These are phyloP conservation scores for Teunomyces funiuensis DNA, from an alignment of 805 yeast genomes.

Conservation along the genomic window DNA sequence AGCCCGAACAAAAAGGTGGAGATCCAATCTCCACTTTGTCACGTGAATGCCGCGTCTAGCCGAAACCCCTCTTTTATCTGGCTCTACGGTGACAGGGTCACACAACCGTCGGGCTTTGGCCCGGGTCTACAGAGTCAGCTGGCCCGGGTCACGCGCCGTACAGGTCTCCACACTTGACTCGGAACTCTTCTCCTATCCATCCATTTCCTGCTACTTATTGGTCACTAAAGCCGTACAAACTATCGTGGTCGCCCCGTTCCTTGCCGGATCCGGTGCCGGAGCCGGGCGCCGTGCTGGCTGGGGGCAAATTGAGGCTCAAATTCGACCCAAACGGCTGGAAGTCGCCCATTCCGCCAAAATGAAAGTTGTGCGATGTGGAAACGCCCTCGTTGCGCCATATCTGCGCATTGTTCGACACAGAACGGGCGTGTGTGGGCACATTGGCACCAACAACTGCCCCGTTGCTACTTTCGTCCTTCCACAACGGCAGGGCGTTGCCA, in stretches of 20 bases:
- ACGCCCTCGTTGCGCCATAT: conserved; percentile 21
- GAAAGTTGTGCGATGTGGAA: conserved; percentile 10
- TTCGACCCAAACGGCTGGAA: conserved; percentile 15
- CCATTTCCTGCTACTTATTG: background rate
- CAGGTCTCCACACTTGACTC: background rate
- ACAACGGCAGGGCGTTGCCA: conserved; percentile 2
- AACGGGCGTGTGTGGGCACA: conserved; percentile 16
- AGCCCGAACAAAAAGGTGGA: too few species aligned
- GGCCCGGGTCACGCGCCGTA: background rate
- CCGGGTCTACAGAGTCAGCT: background rate
- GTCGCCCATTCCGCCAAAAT: conserved; percentile 13
- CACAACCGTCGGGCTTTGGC: background rate
- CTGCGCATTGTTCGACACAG: conserved; percentile 13
- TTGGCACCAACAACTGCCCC: conserved; percentile 1
- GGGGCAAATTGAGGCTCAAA: conserved; percentile 5
- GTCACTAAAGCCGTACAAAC: background rate
- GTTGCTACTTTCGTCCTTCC: conserved; percentile 6
- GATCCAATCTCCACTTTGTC: too few species aligned
- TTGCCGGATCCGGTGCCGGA: background rate
- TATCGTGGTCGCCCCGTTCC: conserved; percentile 1
- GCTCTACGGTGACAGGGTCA: too few species aligned
- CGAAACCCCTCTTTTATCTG: background rate
- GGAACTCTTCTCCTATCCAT: too few species aligned
- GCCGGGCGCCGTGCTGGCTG: too few species aligned
- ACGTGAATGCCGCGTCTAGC: background rate